phyloP scores from a whole-genome alignment of 2,329 filamentous ascomycete species.

The Ilyonectria robusta region DNA sequence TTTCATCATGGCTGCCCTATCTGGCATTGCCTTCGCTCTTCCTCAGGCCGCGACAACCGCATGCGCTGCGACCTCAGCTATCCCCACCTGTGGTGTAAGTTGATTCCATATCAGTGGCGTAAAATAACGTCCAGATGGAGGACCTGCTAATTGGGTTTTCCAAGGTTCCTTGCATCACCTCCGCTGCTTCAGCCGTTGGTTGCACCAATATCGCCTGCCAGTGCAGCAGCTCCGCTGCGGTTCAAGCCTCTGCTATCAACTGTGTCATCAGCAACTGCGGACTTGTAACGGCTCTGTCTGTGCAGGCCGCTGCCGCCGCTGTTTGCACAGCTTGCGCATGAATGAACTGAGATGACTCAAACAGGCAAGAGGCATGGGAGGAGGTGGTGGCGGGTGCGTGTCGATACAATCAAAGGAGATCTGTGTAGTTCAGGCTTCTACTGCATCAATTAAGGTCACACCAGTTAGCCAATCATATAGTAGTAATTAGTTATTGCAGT shows the following conservation, averaged over 20 bases:
- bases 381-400: neutral
- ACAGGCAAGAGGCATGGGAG: neutral
- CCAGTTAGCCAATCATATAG: no score
- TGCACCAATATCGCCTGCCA: conserved; percentile 38
- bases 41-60: conserved; percentile 35
- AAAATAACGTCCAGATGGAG: neutral
- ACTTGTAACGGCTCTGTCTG: conserved; percentile 23
- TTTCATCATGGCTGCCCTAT: conserved; percentile 30
- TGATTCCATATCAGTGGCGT: neutral
- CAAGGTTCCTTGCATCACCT: conserved; percentile 37
- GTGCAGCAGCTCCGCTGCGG: conserved; percentile 32
- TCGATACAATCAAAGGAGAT: neutral
- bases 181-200: conserved; percentile 36
- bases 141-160: neutral
- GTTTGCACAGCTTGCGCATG: conserved; percentile 40
- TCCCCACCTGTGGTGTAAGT: conserved; percentile 40
- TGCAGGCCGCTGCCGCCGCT: conserved; percentile 37
- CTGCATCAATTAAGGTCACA: no score
- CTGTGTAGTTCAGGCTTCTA: no score
- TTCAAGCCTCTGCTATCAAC: conserved; percentile 36
- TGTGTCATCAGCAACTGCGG: conserved; percentile 39
- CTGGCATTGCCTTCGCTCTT: conserved; percentile 29
- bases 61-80: conserved; percentile 38
- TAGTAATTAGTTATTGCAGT: no score
- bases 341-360: neutral